These are phyloP conservation scores for Capronia epimyces DNA, from an alignment of 2,329 filamentous ascomycete genomes.

Conservation along the genomic window DNA sequence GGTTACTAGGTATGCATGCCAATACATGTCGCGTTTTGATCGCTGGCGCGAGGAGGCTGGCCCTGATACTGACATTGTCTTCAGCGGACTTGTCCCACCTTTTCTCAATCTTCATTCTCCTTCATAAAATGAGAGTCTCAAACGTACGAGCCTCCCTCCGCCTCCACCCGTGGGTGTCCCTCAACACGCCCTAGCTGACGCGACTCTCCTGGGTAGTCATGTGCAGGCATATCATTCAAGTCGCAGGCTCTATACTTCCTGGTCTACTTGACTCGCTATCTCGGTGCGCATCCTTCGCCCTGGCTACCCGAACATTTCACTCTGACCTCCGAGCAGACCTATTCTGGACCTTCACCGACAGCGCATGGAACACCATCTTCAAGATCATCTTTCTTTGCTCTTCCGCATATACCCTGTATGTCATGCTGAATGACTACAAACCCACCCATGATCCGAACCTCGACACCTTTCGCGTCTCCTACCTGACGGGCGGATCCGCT, in stretches of 20 bases:
- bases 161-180: neutral
- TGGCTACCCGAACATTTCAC: slow-evolving; percentile 58
- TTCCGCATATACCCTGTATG: slow-evolving; percentile 90
- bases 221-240: slow-evolving; percentile 96
- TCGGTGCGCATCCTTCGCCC: slow-evolving; percentile 51
- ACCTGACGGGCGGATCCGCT: slow-evolving; percentile 71
- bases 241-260: slow-evolving; percentile 92
- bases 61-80: slow-evolving; percentile 7
- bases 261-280: slow-evolving; percentile 89
- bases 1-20: slow-evolving; percentile 54
- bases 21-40: neutral
- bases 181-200: neutral
- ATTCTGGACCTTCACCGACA: slow-evolving; percentile 74
- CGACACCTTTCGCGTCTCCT: slow-evolving; percentile 96
- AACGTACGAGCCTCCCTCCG: slow-evolving; percentile 57
- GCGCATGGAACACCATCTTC: slow-evolving; percentile 88
- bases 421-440: slow-evolving; percentile 97
- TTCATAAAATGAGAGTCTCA: slow-evolving; percentile 93
- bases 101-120: slow-evolving; percentile 83
- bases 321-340: slow-evolving; percentile 55
- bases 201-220: slow-evolving; percentile 58
- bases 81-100: slow-evolving; percentile 92
- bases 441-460: slow-evolving; percentile 95
- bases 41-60: slow-evolving; percentile 18
- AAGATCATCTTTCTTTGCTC: slow-evolving; percentile 91